These are phyloP conservation scores for Vaccinium myrtillus DNA, from an alignment of 148 eudicot species.

Conservation along the genomic window DNA sequence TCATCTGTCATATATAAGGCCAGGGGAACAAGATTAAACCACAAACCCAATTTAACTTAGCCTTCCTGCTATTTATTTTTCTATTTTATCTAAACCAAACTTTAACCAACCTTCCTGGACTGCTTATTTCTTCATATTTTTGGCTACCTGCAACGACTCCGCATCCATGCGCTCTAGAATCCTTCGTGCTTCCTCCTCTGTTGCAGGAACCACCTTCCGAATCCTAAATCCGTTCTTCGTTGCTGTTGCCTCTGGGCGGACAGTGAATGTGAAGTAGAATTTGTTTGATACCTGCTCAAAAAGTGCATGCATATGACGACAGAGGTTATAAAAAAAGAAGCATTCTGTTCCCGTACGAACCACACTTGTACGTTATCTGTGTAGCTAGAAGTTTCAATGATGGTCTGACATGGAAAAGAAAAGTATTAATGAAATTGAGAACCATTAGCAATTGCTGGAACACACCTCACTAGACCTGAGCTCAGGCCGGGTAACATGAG, in stretches of 20 bases:
- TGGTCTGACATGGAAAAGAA: not conserved
- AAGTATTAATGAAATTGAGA: not conserved
- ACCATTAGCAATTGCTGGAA: not conserved
- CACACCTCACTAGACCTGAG: constrained; percentile 90
- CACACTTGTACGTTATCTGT: not conserved
- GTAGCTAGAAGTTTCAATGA: not conserved
- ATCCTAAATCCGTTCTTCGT: constrained; percentile 41
- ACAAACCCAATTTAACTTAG: not conserved
- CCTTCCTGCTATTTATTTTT: not conserved
- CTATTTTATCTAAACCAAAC: no score
- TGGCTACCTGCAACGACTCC: constrained; percentile 39
- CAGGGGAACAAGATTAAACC: not conserved
- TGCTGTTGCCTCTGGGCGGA: constrained; percentile 69
- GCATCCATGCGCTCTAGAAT: constrained; percentile 76
- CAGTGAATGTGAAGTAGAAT: constrained; percentile 89
- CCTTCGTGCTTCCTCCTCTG: constrained; percentile 81
- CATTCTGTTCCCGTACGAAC: not conserved
- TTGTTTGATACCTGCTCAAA: constrained; percentile 72
- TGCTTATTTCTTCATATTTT: constrained; percentile 25
- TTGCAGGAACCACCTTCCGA: constrained; percentile 80
- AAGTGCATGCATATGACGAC: not conserved
- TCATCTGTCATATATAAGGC: not conserved
- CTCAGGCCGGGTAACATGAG: constrained; percentile 98
- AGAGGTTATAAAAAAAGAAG: not conserved
- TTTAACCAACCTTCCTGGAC: not conserved